A percentile compares a stretch with the other conserved stretches of the same genome.
Conservation (phyloP, 306 rosid species). For the Castanospermum australe region DNA sequence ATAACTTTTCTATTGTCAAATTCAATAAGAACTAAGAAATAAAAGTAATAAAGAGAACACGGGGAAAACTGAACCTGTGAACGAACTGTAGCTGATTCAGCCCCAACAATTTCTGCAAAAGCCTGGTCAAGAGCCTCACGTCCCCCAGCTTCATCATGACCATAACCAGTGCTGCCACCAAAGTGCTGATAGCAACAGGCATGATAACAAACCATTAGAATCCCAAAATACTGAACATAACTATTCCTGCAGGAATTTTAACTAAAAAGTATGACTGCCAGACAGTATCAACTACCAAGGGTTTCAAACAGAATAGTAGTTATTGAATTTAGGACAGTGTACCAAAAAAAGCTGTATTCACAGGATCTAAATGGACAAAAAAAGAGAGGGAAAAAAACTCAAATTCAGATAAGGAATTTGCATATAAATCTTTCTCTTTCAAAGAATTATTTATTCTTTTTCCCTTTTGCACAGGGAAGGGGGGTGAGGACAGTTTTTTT, state of each 20-base stretch:
- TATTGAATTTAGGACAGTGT: not conserved
- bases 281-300: not conserved
- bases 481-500: not conserved
- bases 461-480: not conserved
- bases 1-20: not conserved
- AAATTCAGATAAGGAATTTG: not conserved
- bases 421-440: not conserved
- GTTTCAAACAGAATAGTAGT: not conserved
- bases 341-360: not conserved
- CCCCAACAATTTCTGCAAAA: constrained; percentile 91
- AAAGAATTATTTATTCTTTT: too few species aligned
- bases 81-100: constrained; percentile 90
- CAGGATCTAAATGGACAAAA: not conserved
- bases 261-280: not conserved
- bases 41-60: not conserved
- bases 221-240: not conserved
- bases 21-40: not conserved
- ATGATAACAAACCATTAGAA: constrained; percentile 10
- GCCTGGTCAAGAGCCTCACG: constrained; percentile 91
- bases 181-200: constrained; percentile 62
- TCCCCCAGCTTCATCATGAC: constrained; percentile 98
- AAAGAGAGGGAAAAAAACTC: not conserved
- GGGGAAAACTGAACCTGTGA: constrained; percentile 72
- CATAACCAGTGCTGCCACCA: constrained; percentile 93
- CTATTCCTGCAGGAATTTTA: not conserved